Evolutionary conservation across 495 filamentous ascomycete species (phyloP).

Genomic region (Penicillium daleae): DNA sequence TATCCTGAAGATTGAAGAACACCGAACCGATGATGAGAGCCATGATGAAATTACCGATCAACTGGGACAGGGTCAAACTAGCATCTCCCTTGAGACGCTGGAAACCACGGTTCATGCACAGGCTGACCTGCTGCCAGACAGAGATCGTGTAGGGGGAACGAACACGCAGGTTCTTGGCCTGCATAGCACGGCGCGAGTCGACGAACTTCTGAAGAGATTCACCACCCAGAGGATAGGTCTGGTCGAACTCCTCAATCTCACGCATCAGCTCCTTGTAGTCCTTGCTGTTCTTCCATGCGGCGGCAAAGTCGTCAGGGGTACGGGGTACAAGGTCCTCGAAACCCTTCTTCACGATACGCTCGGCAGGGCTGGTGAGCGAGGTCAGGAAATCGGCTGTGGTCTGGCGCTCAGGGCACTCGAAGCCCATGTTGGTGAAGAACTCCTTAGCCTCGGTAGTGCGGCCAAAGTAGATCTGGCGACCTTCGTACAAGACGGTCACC

Average conservation of each 20-base stretch:
- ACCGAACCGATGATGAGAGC: slow-evolving; percentile 85
- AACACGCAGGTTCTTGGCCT: slow-evolving; percentile 45
- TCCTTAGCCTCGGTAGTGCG: slow-evolving; percentile 59
- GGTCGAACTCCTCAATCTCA: slow-evolving; percentile 60
- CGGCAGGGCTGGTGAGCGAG: slow-evolving; percentile 68
- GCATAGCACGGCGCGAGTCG: slow-evolving; percentile 48
- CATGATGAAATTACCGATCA: slow-evolving; percentile 83
- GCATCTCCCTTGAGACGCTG: slow-evolving; percentile 72
- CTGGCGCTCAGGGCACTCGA: slow-evolving; percentile 62
- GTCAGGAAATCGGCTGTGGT: slow-evolving; percentile 79
- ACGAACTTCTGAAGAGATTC: slow-evolving; percentile 44
- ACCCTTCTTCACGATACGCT: slow-evolving; percentile 66
- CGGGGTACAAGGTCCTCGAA: slow-evolving; percentile 68
- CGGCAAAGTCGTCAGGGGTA: slow-evolving; percentile 72
- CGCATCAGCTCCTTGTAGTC: slow-evolving; percentile 53
- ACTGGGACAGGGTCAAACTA: slow-evolving; percentile 68
- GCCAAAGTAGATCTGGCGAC: slow-evolving; percentile 70
- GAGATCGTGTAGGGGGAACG: slow-evolving; percentile 54
- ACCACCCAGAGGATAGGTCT: slow-evolving; percentile 44
- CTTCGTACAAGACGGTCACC: slow-evolving; percentile 60
- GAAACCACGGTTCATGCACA: slow-evolving; percentile 57
- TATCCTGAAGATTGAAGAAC: slow-evolving; percentile 74
- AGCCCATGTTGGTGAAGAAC: slow-evolving; percentile 71
- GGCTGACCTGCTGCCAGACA: slow-evolving; percentile 49
- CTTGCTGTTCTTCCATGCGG: slow-evolving; percentile 60